A percentile compares a stretch with the other conserved stretches of the same genome.
Evolutionary conservation across 768 basidiomycete genomes (phyloP).

Genomic region (Leccinum variicolor): DNA sequence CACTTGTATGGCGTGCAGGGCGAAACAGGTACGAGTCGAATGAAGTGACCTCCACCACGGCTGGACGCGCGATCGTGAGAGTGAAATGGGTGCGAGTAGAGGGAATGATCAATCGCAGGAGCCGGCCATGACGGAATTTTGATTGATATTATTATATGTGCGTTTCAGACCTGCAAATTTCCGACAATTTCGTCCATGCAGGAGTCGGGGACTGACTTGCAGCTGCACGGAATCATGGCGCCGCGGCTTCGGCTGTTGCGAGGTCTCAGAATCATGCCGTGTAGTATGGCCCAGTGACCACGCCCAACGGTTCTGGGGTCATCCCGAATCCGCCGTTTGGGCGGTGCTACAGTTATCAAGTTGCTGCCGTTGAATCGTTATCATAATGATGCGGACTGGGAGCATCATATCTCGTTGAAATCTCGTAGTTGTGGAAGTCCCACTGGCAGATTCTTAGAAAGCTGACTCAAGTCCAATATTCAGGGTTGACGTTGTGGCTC

Average conservation of each 20-base stretch:
- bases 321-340: constrained; percentile 1
- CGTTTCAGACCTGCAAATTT: too few species aligned
- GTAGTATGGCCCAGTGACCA: constrained; percentile 4
- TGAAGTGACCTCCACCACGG: not conserved
- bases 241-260: constrained; percentile 6
- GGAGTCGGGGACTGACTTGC: not conserved
- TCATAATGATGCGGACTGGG: not conserved
- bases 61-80: not conserved
- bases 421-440: not conserved
- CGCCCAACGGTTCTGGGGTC: constrained; percentile 3
- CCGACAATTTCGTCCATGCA: too few species aligned
- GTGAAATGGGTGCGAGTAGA: not conserved
- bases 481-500: not conserved
- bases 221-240: not conserved
- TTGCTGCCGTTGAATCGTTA: not conserved
- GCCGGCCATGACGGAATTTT: not conserved
- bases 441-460: not conserved
- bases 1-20: not conserved
- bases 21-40: constrained; percentile 1
- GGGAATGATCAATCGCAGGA: constrained; percentile 7
- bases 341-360: not conserved
- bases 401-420: not conserved
- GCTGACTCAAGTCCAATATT: not conserved
- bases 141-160: too few species aligned
- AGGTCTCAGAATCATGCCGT: constrained; percentile 2